These are phyloP conservation scores for Cronartium quercuum DNA, from an alignment of 1,284 basidiomycete genomes.

Conservation along the genomic window DNA sequence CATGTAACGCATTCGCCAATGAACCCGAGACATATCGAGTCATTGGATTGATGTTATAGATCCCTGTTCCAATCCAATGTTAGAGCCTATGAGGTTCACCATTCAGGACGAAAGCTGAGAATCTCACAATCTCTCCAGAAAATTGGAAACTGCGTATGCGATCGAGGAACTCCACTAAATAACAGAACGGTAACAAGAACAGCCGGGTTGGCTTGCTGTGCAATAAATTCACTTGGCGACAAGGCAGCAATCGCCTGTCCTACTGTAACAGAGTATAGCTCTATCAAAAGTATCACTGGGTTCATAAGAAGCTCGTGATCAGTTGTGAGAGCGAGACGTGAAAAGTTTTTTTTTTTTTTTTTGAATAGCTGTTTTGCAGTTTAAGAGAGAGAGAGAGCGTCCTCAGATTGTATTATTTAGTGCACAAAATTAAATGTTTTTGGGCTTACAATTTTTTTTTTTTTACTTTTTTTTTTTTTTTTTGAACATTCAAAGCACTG, in stretches of 20 bases:
- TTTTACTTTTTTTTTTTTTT: neutral
- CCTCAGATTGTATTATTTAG: too few species aligned
- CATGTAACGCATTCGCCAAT: slow-evolving; percentile 18
- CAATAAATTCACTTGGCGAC: slow-evolving; percentile 65
- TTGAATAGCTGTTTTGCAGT: too few species aligned
- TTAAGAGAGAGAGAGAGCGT: too few species aligned
- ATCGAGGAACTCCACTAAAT: slow-evolving; percentile 57
- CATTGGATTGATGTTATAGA: slow-evolving; percentile 53
- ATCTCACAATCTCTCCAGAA: slow-evolving; percentile 77
- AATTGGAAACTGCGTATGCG: slow-evolving; percentile 55
- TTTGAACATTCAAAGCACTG: neutral
- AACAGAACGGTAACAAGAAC: slow-evolving; percentile 62
- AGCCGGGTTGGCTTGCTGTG: slow-evolving; percentile 71
- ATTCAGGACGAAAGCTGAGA: slow-evolving; percentile 55
- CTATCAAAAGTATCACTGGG: slow-evolving; percentile 61
- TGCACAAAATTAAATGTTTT: too few species aligned
- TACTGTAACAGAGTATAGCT: slow-evolving; percentile 68
- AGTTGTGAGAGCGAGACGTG: too few species aligned
- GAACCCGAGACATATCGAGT: slow-evolving; percentile 61
- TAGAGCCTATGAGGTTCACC: neutral
- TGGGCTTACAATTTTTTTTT: neutral
- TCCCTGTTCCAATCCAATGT: slow-evolving; percentile 32
- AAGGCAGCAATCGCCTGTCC: slow-evolving; percentile 66
- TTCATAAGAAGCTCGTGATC: neutral
- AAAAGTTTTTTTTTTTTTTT: neutral